Base-by-base conservation (phyloP, 2,329 filamentous ascomycete genomes). In the Trichoderma sp. region DNA sequence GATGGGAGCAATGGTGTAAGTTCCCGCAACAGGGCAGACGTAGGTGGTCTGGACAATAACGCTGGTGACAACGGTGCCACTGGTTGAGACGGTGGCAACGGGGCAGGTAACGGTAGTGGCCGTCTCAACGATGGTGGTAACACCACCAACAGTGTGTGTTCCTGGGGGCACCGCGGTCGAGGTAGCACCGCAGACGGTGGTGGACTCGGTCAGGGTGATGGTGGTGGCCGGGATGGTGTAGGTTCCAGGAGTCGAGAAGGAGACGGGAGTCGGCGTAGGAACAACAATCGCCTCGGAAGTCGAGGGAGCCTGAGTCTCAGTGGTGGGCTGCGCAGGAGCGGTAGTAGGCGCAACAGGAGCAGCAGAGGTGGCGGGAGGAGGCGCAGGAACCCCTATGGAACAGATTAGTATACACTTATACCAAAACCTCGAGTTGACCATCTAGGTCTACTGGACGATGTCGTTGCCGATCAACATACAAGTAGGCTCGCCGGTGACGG, bases 201-300 rank as follows among this genome's bases (percentile, higher is more conserved):
- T 91, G 70, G 87, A 86, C 79, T 88, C 83, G 72, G 85, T 89
- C 73, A 94, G 81, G 71, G 88, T 90, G 73, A 92, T 77, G 72
- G 91, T 94, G 74, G 86, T 91, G 70, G 91, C 90, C 74, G 89
- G 89, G 84, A 92, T 88, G 73, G 91, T 93, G 84, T 93, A 94
- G 72, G 86, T 87, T 80, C 91, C 91, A 37, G 91, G 87, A 57
- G 88, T 89, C 66, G 88, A 82, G 85, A 85, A 90, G 62, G 81
- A 81, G 80, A 85, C 81, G 62, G 83, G 78, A 73, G 84, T 78
- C 24, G 85, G 84, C 27, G 86, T 88, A 31, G 82, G 79, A 31
- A 67, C 55, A 62, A 85, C 79, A 37, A 82, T 79, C 67, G 83
- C 80, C 71, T 83, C 75, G 70, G 81, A 80, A 31, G 82, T 79